Evolutionary conservation across 495 filamentous ascomycete genomes (phyloP).

Genomic region (Xylona heveae): DNA sequence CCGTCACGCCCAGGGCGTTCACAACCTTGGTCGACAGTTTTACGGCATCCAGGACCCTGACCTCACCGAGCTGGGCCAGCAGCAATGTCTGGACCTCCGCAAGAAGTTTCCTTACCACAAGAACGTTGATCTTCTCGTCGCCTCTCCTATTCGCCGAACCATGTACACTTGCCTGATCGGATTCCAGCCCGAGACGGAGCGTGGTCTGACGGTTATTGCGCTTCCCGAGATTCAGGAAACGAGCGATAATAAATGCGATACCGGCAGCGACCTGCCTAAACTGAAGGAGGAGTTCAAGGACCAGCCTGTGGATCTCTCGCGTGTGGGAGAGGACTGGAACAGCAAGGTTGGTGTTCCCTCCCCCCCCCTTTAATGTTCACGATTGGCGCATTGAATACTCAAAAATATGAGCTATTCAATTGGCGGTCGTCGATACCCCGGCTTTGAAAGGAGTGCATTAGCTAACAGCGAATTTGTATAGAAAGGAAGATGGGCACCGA

Average conservation of each 20-base stretch:
- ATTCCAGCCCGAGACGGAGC: slow-evolving; percentile 34
- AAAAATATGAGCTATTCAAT: slow-evolving; percentile 1
- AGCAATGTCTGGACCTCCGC: slow-evolving; percentile 48
- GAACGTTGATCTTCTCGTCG: slow-evolving; percentile 47
- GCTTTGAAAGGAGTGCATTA: background rate
- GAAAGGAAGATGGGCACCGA: slow-evolving; percentile 34
- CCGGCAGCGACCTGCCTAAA: slow-evolving; percentile 31
- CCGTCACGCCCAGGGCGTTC: slow-evolving; percentile 47
- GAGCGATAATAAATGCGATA: slow-evolving; percentile 56
- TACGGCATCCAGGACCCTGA: slow-evolving; percentile 54
- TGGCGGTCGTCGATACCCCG: background rate
- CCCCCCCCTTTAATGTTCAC: background rate
- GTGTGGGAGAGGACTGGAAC: slow-evolving; percentile 46
- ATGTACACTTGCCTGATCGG: slow-evolving; percentile 57
- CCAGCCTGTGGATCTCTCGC: slow-evolving; percentile 38
- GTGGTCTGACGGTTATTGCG: slow-evolving; percentile 35
- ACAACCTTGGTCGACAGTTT: slow-evolving; percentile 78
- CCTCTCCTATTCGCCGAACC: slow-evolving; percentile 69
- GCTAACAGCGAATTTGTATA: slow-evolving; percentile 1
- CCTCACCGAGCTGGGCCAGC: slow-evolving; percentile 53
- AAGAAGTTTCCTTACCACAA: slow-evolving; percentile 39
- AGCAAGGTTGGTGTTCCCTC: slow-evolving; percentile 22
- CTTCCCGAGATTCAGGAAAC: slow-evolving; percentile 73
- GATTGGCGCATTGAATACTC: background rate
- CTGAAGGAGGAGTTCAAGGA: slow-evolving; percentile 35